A percentile compares a stretch with the other conserved stretches of the same genome.
Evolutionary conservation across 2,329 filamentous ascomycete species (phyloP).

Genomic region (Monilinia laxa): DNA sequence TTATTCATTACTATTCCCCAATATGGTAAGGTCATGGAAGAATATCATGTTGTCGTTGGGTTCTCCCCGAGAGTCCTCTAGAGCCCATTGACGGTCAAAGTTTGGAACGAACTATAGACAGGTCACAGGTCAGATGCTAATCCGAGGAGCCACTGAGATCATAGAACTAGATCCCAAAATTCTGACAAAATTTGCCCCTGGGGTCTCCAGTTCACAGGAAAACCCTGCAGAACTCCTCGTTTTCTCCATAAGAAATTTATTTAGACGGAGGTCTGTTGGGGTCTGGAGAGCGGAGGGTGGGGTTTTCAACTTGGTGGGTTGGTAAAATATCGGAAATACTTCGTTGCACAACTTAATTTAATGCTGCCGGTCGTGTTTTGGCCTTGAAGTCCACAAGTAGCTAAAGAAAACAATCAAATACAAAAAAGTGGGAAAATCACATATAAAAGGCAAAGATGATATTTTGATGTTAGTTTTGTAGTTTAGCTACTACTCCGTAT

Average conservation of each 20-base stretch:
- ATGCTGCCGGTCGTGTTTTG: background rate
- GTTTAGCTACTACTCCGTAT: too few species aligned
- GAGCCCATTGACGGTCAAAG: too few species aligned
- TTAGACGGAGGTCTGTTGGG: conserved; percentile 15
- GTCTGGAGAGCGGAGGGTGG: conserved; percentile 21
- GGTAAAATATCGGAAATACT: conserved; percentile 12
- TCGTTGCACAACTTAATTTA: background rate
- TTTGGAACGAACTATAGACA: too few species aligned
- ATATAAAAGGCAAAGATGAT: too few species aligned
- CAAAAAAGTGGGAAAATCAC: too few species aligned
- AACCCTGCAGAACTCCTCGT: conserved; percentile 5
- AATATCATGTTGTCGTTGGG: background rate
- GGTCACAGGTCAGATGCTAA: too few species aligned
- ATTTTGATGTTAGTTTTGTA: too few species aligned
- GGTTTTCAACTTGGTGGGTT: conserved; percentile 3
- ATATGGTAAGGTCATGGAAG: conserved; percentile 17
- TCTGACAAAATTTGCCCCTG: background rate
- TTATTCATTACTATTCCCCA: conserved; percentile 7
- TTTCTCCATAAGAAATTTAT: conserved; percentile 1
- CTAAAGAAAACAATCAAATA: too few species aligned
- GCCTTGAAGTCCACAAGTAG: background rate
- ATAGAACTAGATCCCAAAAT: background rate
- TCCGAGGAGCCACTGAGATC: background rate
- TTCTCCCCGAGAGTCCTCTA: background rate
- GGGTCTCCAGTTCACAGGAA: too few species aligned